Evolutionary conservation across 208 protist species (phyloP).

Genomic region (Leishmania martiniquensis): DNA sequence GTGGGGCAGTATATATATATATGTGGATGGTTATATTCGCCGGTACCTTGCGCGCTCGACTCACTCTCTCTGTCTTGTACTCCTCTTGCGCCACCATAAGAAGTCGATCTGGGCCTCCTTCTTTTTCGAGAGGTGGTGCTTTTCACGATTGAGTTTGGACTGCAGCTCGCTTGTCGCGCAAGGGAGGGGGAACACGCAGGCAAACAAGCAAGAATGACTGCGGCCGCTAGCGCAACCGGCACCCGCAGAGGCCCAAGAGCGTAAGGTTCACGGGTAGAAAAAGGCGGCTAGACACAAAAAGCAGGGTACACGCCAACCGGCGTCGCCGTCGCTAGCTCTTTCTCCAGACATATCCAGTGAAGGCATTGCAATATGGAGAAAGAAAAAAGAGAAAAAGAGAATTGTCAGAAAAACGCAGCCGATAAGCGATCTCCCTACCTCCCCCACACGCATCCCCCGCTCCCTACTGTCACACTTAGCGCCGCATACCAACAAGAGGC

Average conservation of each 20-base stretch:
- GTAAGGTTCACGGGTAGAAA: background rate
- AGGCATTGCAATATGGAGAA: background rate
- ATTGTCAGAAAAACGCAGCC: too few relatives aligned
- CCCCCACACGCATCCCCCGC: background rate
- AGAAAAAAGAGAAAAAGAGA: background rate
- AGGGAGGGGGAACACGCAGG: background rate
- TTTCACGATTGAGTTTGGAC: background rate
- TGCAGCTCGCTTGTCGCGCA: background rate
- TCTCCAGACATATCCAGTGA: background rate
- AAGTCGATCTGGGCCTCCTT: background rate
- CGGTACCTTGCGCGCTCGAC: background rate
- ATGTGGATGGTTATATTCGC: conserved; percentile 11
- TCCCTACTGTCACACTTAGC: background rate
- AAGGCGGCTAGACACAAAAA: background rate
- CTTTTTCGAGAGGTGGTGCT: background rate
- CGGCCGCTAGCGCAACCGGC: background rate
- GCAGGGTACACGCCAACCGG: background rate
- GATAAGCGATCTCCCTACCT: background rate
- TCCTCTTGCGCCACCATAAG: background rate
- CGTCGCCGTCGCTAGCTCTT: background rate
- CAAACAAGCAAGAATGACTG: background rate
- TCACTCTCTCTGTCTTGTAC: background rate
- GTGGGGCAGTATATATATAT: conserved; percentile 6
- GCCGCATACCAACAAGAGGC: background rate
- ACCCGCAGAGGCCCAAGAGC: background rate